phyloP scores from a whole-genome alignment of 2,329 filamentous ascomycete species.

The Didymella exigua region DNA sequence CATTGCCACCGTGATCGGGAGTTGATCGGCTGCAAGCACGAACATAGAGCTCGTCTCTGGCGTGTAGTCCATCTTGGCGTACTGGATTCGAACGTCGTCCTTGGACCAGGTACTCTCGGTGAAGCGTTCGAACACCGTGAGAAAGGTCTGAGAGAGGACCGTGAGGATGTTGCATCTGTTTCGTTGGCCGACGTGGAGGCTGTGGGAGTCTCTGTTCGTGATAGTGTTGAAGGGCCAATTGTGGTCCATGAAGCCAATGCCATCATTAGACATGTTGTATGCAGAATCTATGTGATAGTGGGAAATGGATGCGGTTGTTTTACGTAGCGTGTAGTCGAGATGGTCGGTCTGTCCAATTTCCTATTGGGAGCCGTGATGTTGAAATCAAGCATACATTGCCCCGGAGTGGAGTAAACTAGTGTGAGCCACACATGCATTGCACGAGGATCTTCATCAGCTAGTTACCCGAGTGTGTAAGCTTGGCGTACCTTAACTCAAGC shows the following conservation, averaged over 20 bases:
- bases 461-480: not conserved
- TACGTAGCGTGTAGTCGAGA: not conserved
- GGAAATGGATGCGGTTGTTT: too few species aligned
- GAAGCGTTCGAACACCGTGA: not conserved
- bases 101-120: not conserved
- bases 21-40: conserved; percentile 1
- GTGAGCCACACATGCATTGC: not conserved
- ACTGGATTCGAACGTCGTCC: not conserved
- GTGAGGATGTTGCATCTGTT: not conserved
- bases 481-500: not conserved
- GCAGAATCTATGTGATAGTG: not conserved
- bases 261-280: not conserved
- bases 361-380: not conserved
- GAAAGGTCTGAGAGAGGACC: not conserved
- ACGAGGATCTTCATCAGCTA: not conserved
- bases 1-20: conserved; percentile 1
- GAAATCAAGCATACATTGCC: not conserved
- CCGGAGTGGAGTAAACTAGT: conserved; percentile 4
- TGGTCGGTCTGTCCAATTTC: too few species aligned
- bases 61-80: conserved; percentile 2
- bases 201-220: not conserved
- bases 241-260: not conserved
- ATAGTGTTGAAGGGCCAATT: not conserved
- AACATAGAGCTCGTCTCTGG: conserved; percentile 1
- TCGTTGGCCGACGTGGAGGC: not conserved